A percentile compares a stretch with the other conserved stretches of the same genome.
These are phyloP conservation scores for Scheffersomyces amazonensis DNA, from an alignment of 805 yeast genomes.

Conservation along the genomic window DNA sequence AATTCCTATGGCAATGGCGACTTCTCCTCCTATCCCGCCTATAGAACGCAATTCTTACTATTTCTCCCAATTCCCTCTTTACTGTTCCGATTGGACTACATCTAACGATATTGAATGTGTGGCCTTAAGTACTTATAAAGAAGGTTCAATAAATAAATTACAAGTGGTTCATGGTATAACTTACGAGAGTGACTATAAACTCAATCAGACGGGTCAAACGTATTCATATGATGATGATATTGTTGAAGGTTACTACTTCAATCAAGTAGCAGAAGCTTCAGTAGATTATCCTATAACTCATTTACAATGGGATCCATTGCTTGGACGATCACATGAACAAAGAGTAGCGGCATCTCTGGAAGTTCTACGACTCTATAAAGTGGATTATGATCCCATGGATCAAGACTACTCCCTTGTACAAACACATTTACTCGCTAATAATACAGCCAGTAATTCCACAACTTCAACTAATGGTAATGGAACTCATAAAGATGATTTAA, in stretches of 20 bases:
- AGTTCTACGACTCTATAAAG: constrained; percentile 61
- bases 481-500: constrained; percentile 31
- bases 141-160: constrained; percentile 68
- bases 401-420: constrained; percentile 35
- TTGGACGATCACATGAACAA: constrained; percentile 25
- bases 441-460: constrained; percentile 16
- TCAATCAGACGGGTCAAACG: background rate
- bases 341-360: constrained; percentile 71
- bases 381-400: constrained; percentile 44
- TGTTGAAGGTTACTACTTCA: constrained; percentile 39
- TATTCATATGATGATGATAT: constrained; percentile 8
- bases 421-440: constrained; percentile 40
- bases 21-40: constrained; percentile 3
- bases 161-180: constrained; percentile 42
- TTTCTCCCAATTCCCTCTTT: constrained; percentile 28
- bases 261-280: constrained; percentile 47
- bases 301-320: constrained; percentile 70
- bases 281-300: constrained; percentile 70
- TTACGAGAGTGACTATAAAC: constrained; percentile 20
- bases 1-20: background rate
- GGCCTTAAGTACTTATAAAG: constrained; percentile 77
- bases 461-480: constrained; percentile 11
- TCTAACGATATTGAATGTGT: constrained; percentile 39
- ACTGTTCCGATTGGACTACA: constrained; percentile 33
- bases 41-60: constrained; percentile 21